A percentile compares a stretch with the other conserved stretches of the same genome.
These are phyloP conservation scores for Fusarium sp. DNA, from an alignment of 2,329 filamentous ascomycete species.

Conservation along the genomic window DNA sequence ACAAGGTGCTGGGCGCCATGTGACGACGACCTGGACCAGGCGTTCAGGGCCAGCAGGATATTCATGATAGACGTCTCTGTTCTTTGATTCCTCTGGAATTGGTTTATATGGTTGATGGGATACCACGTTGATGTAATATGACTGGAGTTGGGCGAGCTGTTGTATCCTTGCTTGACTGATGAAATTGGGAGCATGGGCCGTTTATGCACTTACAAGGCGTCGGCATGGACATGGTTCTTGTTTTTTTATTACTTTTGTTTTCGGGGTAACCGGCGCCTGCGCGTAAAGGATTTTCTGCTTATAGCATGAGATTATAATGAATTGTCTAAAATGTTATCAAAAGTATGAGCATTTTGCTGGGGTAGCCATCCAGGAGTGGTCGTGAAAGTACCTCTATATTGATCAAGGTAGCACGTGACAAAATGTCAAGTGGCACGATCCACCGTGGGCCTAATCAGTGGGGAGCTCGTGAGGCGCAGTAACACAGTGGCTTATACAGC, in stretches of 20 bases:
- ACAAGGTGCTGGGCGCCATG: conserved; percentile 44
- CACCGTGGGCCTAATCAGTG: conserved; percentile 30
- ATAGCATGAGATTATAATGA: conserved; percentile 47
- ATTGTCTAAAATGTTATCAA: conserved; percentile 36
- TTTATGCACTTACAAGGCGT: conserved; percentile 51
- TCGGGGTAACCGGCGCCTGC: conserved; percentile 43
- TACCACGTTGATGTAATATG: conserved; percentile 46
- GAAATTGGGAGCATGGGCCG: conserved; percentile 46
- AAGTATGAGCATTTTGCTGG: conserved; percentile 5
- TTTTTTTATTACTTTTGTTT: conserved; percentile 30
- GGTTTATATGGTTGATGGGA: conserved; percentile 40
- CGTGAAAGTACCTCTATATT: neutral
- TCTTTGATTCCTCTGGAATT: conserved; percentile 37
- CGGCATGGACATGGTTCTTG: conserved; percentile 43
- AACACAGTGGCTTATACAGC: conserved; percentile 42
- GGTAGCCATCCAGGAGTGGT: no score
- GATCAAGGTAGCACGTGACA: conserved; percentile 40
- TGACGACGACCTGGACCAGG: conserved; percentile 49
- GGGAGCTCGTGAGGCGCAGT: conserved; percentile 48
- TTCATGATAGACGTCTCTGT: conserved; percentile 46
- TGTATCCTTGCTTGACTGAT: conserved; percentile 41
- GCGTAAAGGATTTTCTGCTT: conserved; percentile 45
- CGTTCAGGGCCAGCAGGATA: conserved; percentile 45
- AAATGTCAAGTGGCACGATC: conserved; percentile 24
- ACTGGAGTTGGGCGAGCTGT: conserved; percentile 48